Percentiles rank a stretch among this genome's conserved stretches.
These are phyloP conservation scores for Cryptococcus floricola DNA, from an alignment of 1,284 basidiomycete species.

Conservation along the genomic window DNA sequence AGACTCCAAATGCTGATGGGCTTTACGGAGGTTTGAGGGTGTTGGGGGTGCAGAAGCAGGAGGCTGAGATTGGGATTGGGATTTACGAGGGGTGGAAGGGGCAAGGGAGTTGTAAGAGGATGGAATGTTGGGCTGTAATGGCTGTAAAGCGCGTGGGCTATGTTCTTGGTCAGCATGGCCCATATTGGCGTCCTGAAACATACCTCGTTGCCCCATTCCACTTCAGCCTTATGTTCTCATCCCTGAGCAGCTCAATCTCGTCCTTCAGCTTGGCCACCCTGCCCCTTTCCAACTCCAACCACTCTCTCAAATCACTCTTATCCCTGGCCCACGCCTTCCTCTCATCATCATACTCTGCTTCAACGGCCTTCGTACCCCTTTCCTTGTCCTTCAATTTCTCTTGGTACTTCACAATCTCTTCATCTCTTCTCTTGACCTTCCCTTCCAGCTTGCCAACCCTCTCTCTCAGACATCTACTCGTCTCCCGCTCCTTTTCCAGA, in stretches of 20 bases:
- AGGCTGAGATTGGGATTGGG: neutral
- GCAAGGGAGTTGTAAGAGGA: conserved; percentile 2
- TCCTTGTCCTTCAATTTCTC: neutral
- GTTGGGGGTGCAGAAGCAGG: neutral
- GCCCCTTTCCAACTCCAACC: neutral
- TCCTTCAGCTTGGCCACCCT: neutral
- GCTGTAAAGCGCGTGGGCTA: conserved; percentile 18
- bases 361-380: neutral
- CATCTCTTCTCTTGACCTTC: conserved; percentile 5
- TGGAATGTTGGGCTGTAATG: conserved; percentile 19
- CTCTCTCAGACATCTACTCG: conserved; percentile 21
- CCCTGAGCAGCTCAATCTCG: neutral
- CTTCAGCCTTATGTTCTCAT: neutral
- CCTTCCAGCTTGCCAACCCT: conserved; percentile 12
- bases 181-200: neutral
- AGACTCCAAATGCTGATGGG: conserved; percentile 22
- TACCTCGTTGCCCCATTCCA: conserved; percentile 1
- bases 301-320: conserved; percentile 6
- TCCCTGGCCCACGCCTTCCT: neutral
- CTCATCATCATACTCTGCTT: neutral
- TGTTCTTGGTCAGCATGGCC: neutral
- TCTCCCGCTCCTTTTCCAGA: conserved; percentile 18
- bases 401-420: neutral
- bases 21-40: conserved; percentile 1
- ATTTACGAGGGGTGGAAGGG: conserved; percentile 1